Percentiles rank a stretch among this genome's conserved stretches.
Evolutionary conservation across 2,329 filamentous ascomycete species (phyloP).

Genomic region (Phyllosticta capitalensis): DNA sequence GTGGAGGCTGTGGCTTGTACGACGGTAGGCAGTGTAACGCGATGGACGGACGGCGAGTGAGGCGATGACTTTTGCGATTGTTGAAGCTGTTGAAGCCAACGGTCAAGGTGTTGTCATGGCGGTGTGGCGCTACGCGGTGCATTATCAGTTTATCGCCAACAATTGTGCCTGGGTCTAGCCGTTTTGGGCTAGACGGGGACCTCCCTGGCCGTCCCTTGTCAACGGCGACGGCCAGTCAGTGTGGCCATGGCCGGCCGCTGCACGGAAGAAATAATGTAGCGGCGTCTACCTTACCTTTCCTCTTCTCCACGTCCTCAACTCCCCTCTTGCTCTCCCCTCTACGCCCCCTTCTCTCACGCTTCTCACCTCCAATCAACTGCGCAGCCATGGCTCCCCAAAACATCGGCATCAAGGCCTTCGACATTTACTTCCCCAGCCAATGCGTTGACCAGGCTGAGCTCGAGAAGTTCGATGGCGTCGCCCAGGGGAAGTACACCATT

Average conservation of each 20-base stretch:
- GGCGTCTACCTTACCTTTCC: neutral
- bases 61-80: too few species aligned
- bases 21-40: too few species aligned
- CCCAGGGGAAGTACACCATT: constrained; percentile 44
- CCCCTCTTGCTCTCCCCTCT: constrained; percentile 13
- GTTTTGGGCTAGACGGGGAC: neutral
- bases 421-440: constrained; percentile 47
- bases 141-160: neutral
- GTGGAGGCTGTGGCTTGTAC: neutral
- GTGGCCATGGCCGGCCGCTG: neutral
- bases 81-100: too few species aligned
- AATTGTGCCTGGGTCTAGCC: neutral
- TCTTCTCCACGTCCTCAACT: constrained; percentile 13
- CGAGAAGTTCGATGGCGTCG: constrained; percentile 47
- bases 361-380: neutral
- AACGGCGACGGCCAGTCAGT: neutral
- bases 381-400: constrained; percentile 38
- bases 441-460: constrained; percentile 45
- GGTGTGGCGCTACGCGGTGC: neutral
- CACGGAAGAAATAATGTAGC: neutral
- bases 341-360: neutral
- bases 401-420: constrained; percentile 46
- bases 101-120: neutral
- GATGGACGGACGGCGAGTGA: too few species aligned
- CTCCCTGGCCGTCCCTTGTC: neutral